Conservation (phyloP, 768 basidiomycete genomes). For the Lactarius tabidus region DNA sequence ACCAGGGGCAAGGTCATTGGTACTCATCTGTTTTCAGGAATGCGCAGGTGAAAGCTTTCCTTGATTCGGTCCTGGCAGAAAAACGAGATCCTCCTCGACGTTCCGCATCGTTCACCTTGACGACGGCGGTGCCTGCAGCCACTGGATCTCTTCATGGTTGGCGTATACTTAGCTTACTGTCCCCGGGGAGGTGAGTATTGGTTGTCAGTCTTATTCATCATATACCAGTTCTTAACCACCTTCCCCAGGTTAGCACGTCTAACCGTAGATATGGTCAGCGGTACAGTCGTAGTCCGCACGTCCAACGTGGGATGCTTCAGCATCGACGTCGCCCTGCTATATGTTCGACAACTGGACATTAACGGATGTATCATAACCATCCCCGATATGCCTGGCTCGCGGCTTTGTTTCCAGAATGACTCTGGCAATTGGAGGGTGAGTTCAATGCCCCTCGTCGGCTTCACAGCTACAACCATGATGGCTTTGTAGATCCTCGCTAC, state of each 20-base stretch:
- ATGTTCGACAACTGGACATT: slow-evolving; percentile 17
- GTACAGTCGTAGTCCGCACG: slow-evolving; percentile 24
- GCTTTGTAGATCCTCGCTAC: slow-evolving; percentile 6
- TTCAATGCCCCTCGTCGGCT: background rate
- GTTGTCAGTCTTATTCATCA: background rate
- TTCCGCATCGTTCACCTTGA: slow-evolving; percentile 56
- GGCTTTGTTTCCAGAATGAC: background rate
- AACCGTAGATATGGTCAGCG: slow-evolving; percentile 27
- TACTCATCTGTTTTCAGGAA: slow-evolving; percentile 58
- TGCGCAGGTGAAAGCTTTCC: slow-evolving; percentile 50
- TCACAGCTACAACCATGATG: background rate
- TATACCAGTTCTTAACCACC: background rate
- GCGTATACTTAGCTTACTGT: slow-evolving; percentile 50
- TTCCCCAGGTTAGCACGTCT: slow-evolving; percentile 39
- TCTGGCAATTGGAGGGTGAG: slow-evolving; percentile 14
- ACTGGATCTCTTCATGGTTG: slow-evolving; percentile 70
- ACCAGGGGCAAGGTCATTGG: slow-evolving; percentile 63
- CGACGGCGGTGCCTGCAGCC: slow-evolving; percentile 64
- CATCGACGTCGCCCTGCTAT: background rate
- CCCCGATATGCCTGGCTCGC: background rate
- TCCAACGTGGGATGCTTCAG: slow-evolving; percentile 30
- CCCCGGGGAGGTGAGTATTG: slow-evolving; percentile 63
- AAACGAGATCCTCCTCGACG: background rate
- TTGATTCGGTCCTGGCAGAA: slow-evolving; percentile 37
- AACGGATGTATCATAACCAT: slow-evolving; percentile 5